Evolutionary conservation across 148 eudicot genomes (phyloP).

Genomic region (Cornus suecica): DNA sequence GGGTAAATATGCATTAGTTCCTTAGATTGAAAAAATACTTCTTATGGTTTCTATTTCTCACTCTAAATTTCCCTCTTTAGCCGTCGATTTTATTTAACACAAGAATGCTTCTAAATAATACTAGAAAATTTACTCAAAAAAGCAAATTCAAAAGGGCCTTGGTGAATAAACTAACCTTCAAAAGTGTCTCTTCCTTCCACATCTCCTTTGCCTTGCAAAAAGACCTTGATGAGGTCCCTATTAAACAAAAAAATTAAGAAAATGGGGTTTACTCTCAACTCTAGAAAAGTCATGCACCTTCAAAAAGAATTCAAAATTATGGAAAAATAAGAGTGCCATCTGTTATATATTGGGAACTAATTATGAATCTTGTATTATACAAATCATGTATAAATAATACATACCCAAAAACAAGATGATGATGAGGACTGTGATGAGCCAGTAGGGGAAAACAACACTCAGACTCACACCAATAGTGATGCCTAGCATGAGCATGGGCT

Average conservation of each 20-base stretch:
- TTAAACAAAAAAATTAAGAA: background rate
- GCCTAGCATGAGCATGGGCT: slow-evolving; percentile 98
- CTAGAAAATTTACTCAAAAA: background rate
- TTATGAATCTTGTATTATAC: background rate
- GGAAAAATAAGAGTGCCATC: background rate
- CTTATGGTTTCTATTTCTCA: background rate
- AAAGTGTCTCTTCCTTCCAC: slow-evolving; percentile 93
- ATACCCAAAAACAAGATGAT: slow-evolving; percentile 87
- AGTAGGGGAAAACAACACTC: slow-evolving; percentile 93
- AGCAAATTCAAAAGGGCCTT: background rate
- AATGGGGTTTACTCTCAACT: background rate
- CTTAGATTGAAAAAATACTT: too few relatives aligned
- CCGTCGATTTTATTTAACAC: background rate
- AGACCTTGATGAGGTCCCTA: slow-evolving; percentile 94
- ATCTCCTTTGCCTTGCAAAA: slow-evolving; percentile 70
- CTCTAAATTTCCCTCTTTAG: background rate
- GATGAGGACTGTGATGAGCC: slow-evolving; percentile 95
- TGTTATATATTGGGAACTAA: background rate
- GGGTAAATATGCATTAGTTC: background rate
- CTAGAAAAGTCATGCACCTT: background rate
- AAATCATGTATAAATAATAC: background rate
- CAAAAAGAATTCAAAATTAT: background rate
- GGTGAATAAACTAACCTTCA: slow-evolving; percentile 46
- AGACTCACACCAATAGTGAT: slow-evolving; percentile 89
- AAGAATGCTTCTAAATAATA: background rate